These are phyloP conservation scores for Cladosporium cucumerinum DNA, from an alignment of 2,329 filamentous ascomycete genomes.

Conservation along the genomic window DNA sequence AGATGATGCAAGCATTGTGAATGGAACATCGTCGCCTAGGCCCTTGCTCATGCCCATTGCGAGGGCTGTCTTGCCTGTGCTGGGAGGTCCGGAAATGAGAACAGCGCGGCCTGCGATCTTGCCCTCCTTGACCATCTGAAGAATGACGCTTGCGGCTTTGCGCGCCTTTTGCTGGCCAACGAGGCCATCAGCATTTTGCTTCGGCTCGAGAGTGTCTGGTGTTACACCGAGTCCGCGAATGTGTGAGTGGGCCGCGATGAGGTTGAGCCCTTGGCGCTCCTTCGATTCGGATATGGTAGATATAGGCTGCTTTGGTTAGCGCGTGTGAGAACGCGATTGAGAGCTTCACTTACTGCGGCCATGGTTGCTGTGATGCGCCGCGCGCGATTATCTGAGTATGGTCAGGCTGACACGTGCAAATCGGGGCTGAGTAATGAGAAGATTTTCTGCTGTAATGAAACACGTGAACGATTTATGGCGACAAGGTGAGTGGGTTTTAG, in stretches of 20 bases:
- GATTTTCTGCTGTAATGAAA: background rate
- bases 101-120: conserved; percentile 96
- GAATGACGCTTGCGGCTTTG: conserved; percentile 90
- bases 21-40: conserved; percentile 88
- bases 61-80: conserved; percentile 97
- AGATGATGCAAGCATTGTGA: conserved; percentile 90
- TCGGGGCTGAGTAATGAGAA: background rate
- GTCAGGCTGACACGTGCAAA: background rate
- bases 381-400: background rate
- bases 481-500: background rate
- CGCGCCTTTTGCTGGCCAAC: conserved; percentile 95
- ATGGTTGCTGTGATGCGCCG: conserved; percentile 12
- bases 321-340: background rate
- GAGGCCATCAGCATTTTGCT: conserved; percentile 80
- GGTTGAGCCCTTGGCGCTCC: conserved; percentile 91
- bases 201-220: conserved; percentile 82
- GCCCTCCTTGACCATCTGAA: conserved; percentile 98
- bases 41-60: conserved; percentile 99
- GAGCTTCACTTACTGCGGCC: conserved; percentile 15
- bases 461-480: background rate
- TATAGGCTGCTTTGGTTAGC: conserved; percentile 51
- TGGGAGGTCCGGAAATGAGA: conserved; percentile 89
- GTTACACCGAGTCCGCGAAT: conserved; percentile 95
- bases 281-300: conserved; percentile 90
- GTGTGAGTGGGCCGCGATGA: conserved; percentile 97